phyloP scores from a whole-genome alignment of 2,329 filamentous ascomycete genomes.

The Exophiala sp. region DNA sequence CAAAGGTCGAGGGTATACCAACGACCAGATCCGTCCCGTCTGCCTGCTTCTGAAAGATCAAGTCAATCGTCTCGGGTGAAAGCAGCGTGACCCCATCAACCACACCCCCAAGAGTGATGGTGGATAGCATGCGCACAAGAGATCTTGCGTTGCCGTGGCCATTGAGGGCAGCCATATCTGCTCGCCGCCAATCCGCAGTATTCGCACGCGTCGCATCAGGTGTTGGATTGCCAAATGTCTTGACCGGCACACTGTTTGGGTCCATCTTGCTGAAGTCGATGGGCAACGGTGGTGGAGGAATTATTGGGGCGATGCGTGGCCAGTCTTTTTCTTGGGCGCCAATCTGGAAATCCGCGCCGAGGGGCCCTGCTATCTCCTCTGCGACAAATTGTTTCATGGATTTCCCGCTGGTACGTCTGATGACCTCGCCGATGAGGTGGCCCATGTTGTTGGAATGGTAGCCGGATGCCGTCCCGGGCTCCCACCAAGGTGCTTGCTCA shows the following conservation, averaged over 20 bases:
- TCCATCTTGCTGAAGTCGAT: conserved; percentile 24
- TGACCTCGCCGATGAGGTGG: conserved; percentile 43
- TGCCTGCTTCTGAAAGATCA: conserved; percentile 46
- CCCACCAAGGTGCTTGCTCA: conserved; percentile 44
- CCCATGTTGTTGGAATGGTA: conserved; percentile 44
- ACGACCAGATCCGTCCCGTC: conserved; percentile 42
- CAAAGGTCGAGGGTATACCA: conserved; percentile 36
- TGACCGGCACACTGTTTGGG: conserved; percentile 31
- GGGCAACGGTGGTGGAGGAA: conserved; percentile 25
- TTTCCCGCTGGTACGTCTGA: conserved; percentile 42
- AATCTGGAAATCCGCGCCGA: conserved; percentile 48
- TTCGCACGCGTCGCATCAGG: conserved; percentile 26
- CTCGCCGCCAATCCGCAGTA: conserved; percentile 36
- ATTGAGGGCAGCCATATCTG: conserved; percentile 44
- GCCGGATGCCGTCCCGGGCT: conserved; percentile 42
- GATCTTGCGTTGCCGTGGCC: conserved; percentile 47
- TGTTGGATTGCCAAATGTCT: conserved; percentile 32
- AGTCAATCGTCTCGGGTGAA: conserved; percentile 41
- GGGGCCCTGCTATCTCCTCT: conserved; percentile 42
- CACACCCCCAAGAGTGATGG: conserved; percentile 35
- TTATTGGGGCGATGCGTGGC: conserved; percentile 38
- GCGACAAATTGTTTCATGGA: conserved; percentile 43
- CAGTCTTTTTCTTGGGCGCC: conserved; percentile 43
- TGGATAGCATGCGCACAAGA: conserved; percentile 42
- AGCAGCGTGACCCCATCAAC: conserved; percentile 39